Evolutionary conservation across 805 yeast genomes (phyloP).

Genomic region (Tetrapisispora iriomotensis): DNA sequence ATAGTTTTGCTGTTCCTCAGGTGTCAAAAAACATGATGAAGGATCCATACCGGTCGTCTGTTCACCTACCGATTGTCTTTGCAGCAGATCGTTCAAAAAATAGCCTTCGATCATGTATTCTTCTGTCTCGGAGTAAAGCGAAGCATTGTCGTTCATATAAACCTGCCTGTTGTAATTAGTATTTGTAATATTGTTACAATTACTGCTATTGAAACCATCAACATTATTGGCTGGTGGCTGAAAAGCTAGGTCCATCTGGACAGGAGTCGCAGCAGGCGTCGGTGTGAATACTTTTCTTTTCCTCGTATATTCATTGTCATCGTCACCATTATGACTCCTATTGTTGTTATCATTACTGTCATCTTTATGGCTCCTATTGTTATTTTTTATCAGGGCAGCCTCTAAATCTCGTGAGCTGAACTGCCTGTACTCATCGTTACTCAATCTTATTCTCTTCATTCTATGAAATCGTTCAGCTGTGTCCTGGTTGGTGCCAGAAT

Average conservation of each 20-base stretch:
- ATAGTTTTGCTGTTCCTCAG: conserved; percentile 19
- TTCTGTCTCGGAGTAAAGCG: conserved; percentile 18
- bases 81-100: neutral
- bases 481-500: neutral
- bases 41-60: conserved; percentile 10
- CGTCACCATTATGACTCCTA: neutral
- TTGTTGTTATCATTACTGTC: neutral
- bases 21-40: conserved; percentile 17
- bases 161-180: neutral
- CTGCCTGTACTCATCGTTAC: neutral
- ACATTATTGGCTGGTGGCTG: no score
- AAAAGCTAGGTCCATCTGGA: neutral
- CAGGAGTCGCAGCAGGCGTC: conserved; percentile 4
- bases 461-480: neutral
- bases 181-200: neutral
- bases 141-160: neutral
- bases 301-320: neutral
- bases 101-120: conserved; percentile 25
- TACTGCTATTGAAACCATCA: no score
- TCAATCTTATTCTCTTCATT: conserved; percentile 1
- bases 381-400: neutral
- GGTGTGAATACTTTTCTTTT: conserved; percentile 2
- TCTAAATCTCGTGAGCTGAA: neutral
- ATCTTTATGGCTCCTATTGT: neutral
- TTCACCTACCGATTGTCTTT: neutral